phyloP scores from a whole-genome alignment of 768 basidiomycete genomes.

The Suillus weaverae region DNA sequence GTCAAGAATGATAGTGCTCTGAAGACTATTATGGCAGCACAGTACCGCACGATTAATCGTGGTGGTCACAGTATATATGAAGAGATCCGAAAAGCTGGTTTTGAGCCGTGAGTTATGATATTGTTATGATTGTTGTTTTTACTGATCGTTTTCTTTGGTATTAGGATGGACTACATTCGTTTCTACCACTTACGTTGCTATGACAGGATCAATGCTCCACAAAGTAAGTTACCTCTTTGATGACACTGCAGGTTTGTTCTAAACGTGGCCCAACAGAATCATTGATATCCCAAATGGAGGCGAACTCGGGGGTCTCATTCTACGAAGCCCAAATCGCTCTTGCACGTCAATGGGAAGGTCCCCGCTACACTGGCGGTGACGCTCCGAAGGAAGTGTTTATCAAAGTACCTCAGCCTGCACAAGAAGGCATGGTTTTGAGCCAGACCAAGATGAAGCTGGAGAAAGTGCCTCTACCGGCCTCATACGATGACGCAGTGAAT shows the following conservation, averaged over 20 bases:
- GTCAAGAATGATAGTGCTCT: constrained; percentile 64
- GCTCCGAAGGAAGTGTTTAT: constrained; percentile 56
- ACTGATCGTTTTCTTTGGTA: neutral
- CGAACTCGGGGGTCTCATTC: constrained; percentile 75
- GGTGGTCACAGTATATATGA: constrained; percentile 88
- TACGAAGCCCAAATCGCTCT: constrained; percentile 86
- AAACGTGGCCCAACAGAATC: constrained; percentile 32
- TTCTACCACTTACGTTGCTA: constrained; percentile 94
- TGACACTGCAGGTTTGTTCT: constrained; percentile 13
- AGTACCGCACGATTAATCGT: constrained; percentile 87
- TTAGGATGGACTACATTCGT: constrained; percentile 78
- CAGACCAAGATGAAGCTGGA: constrained; percentile 56
- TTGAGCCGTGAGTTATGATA: constrained; percentile 61
- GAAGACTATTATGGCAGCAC: constrained; percentile 85
- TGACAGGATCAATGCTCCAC: constrained; percentile 84
- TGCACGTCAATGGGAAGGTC: constrained; percentile 71
- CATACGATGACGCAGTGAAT: constrained; percentile 65
- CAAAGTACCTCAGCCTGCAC: constrained; percentile 51
- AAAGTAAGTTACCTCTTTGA: constrained; percentile 39
- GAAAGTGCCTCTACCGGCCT: constrained; percentile 66
- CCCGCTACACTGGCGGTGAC: constrained; percentile 35
- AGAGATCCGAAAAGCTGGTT: constrained; percentile 71
- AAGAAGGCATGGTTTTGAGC: constrained; percentile 47
- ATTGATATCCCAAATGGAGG: constrained; percentile 70
- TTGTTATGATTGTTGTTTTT: neutral